These are phyloP conservation scores for Colletotrichum sp. DNA, from an alignment of 2,329 filamentous ascomycete species.

Conservation along the genomic window DNA sequence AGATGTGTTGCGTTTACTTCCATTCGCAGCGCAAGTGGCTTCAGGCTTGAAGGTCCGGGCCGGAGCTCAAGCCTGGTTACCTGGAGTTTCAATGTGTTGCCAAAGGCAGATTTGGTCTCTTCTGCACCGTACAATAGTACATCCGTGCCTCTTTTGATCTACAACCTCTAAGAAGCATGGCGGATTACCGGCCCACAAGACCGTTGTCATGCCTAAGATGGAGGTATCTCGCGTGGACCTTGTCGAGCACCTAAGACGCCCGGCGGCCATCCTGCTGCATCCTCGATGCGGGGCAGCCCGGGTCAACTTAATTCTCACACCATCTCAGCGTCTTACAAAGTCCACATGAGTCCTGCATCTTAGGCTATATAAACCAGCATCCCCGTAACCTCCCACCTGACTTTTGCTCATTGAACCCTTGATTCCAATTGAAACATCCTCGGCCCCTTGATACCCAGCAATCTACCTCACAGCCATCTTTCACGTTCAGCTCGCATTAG, in stretches of 20 bases:
- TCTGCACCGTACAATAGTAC: background rate
- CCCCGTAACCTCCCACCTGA: background rate
- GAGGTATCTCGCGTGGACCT: background rate
- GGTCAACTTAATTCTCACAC: background rate
- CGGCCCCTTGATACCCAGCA: background rate
- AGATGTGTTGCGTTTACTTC: background rate
- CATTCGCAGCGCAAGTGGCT: background rate
- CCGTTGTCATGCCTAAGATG: background rate
- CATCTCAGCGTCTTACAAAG: background rate
- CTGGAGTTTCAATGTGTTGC: background rate
- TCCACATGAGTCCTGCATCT: background rate
- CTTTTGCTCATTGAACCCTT: background rate
- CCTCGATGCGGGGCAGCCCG: slow-evolving; percentile 1
- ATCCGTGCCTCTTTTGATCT: background rate
- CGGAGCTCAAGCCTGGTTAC: background rate
- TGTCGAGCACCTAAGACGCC: background rate
- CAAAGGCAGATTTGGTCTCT: background rate
- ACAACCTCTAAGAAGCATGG: background rate
- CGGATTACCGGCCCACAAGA: background rate
- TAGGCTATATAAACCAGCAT: background rate
- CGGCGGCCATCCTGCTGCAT: background rate
- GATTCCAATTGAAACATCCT: background rate
- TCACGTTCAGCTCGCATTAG: background rate
- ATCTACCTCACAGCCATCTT: background rate
- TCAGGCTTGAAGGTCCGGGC: background rate